A percentile compares a stretch with the other conserved stretches of the same genome.
These are phyloP conservation scores for Venturia effusa DNA, from an alignment of 2,329 filamentous ascomycete species.

Conservation along the genomic window DNA sequence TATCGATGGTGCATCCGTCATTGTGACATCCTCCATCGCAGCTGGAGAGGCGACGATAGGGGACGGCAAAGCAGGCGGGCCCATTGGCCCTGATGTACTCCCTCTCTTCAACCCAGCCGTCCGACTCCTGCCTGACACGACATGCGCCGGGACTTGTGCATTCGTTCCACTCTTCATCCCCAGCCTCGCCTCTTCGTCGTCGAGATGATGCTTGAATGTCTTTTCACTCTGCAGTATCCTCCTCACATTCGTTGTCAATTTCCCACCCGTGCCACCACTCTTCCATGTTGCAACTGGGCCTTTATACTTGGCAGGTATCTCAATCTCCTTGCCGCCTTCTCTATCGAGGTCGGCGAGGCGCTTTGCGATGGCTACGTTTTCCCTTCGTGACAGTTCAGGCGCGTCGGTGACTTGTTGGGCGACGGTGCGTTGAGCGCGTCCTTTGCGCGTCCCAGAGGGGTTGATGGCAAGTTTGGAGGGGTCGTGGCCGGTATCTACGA, in stretches of 20 bases:
- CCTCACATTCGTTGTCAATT: slow-evolving; percentile 59
- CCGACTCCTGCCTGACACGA: background rate
- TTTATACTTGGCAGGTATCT: slow-evolving; percentile 42
- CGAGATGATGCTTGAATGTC: slow-evolving; percentile 72
- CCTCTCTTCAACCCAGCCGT: slow-evolving; percentile 9
- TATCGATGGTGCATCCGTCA: slow-evolving; percentile 17
- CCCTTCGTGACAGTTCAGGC: slow-evolving; percentile 54
- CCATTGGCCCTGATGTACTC: background rate
- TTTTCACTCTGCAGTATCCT: slow-evolving; percentile 72
- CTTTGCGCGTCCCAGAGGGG: slow-evolving; percentile 35
- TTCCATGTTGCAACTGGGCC: background rate
- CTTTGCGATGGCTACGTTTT: slow-evolving; percentile 70
- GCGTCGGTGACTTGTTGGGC: slow-evolving; percentile 15
- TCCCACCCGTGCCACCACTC: slow-evolving; percentile 28
- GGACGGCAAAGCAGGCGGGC: background rate
- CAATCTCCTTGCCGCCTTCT: slow-evolving; percentile 51
- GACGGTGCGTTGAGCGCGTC: slow-evolving; percentile 25
- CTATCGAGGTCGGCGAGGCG: slow-evolving; percentile 74
- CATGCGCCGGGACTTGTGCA: background rate
- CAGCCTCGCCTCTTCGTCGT: slow-evolving; percentile 58
- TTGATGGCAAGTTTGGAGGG: slow-evolving; percentile 43
- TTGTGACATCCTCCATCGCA: slow-evolving; percentile 4
- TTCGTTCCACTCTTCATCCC: background rate
- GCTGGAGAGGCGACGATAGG: background rate
- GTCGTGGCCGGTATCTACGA: slow-evolving; percentile 58